Evolutionary conservation across 257 asterid species (phyloP).

Genomic region (Echites panduratus): DNA sequence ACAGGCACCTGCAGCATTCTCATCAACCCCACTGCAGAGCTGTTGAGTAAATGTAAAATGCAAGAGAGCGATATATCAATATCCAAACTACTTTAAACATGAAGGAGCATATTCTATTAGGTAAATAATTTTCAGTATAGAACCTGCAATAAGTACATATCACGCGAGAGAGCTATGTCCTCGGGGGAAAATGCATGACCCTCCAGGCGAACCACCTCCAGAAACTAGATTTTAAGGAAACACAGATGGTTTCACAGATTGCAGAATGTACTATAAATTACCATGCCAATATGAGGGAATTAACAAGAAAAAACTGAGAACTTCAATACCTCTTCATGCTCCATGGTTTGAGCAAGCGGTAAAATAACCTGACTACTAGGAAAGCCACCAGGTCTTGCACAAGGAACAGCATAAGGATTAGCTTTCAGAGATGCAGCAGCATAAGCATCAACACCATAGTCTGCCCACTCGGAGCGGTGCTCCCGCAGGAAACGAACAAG

Average conservation of each 20-base stretch:
- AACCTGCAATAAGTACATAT: conserved; percentile 85
- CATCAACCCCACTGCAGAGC: conserved; percentile 90
- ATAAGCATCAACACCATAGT: conserved; percentile 70
- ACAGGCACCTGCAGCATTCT: conserved; percentile 62
- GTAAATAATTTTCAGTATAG: neutral
- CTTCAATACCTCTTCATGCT: conserved; percentile 69
- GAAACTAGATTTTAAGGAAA: conserved; percentile 36
- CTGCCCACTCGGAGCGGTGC: conserved; percentile 95
- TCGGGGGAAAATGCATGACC: conserved; percentile 70
- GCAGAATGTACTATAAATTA: neutral
- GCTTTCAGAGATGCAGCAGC: conserved; percentile 78
- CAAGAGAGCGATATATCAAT: conserved; percentile 2
- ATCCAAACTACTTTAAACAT: neutral
- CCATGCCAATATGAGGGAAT: neutral
- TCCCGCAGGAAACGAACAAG: conserved; percentile 82
- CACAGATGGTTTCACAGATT: neutral
- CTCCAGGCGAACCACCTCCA: conserved; percentile 88
- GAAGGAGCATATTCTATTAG: neutral
- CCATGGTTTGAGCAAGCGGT: conserved; percentile 79
- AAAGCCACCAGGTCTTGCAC: conserved; percentile 60
- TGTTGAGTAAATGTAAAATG: conserved; percentile 26
- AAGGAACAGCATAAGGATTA: conserved; percentile 61
- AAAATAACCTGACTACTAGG: conserved; percentile 70
- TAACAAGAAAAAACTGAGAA: neutral
- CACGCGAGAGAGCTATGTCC: conserved; percentile 73